A percentile compares a stretch with the other conserved stretches of the same genome.
Conservation (phyloP, 345 rosid genomes). For the Fremontodendron californicum region DNA sequence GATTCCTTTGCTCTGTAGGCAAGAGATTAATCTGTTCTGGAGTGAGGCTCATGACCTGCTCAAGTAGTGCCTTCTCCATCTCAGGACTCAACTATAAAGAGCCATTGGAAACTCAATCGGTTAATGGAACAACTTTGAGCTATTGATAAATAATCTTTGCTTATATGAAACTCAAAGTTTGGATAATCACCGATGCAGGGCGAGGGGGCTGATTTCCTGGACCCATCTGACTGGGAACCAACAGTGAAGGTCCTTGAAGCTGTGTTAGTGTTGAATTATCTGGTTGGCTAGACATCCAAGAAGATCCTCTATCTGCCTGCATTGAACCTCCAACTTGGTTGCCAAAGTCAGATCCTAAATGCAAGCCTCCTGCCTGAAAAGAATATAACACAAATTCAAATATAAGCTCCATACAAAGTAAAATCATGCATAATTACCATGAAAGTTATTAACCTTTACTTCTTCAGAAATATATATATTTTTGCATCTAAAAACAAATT, state of each 20-base stretch:
- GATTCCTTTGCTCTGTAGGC: slow-evolving; percentile 88
- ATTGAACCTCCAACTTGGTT: slow-evolving; percentile 51
- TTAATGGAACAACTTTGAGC: slow-evolving; percentile 1
- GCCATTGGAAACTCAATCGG: background rate
- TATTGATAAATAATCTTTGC: background rate
- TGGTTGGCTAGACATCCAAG: slow-evolving; percentile 72
- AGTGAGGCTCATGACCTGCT: slow-evolving; percentile 97
- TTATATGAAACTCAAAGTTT: slow-evolving; percentile 1
- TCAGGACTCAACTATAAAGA: slow-evolving; percentile 69
- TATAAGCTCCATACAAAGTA: background rate
- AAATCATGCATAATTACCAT: background rate
- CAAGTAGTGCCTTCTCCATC: slow-evolving; percentile 94
- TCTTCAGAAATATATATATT: background rate
- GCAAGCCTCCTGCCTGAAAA: slow-evolving; percentile 62
- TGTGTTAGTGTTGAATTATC: slow-evolving; percentile 51
- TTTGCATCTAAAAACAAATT: background rate
- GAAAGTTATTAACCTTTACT: background rate
- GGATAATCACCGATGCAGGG: slow-evolving; percentile 48
- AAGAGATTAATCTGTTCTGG: slow-evolving; percentile 87
- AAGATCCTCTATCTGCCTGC: slow-evolving; percentile 68
- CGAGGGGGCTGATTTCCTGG: slow-evolving; percentile 59
- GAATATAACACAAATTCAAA: background rate
- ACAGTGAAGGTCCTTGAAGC: slow-evolving; percentile 48
- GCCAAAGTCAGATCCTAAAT: slow-evolving; percentile 54
- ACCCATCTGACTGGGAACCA: slow-evolving; percentile 56